A percentile compares a stretch with the other conserved stretches of the same genome.
phyloP scores from a whole-genome alignment of 1,284 basidiomycete genomes.

The Mycosarcoma mackinlayi region DNA sequence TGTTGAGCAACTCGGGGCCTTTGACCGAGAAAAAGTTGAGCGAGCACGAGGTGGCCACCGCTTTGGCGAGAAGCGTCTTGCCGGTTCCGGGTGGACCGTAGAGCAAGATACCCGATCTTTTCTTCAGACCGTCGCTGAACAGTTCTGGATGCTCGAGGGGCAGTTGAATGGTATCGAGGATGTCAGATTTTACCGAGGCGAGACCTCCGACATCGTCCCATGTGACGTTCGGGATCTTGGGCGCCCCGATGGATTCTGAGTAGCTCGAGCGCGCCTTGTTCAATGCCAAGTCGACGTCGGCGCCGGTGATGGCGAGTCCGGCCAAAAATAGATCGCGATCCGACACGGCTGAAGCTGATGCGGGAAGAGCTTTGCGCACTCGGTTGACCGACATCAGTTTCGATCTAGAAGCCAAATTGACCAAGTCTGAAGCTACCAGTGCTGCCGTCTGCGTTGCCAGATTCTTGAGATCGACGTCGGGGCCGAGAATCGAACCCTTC shows the following conservation, averaged over 20 bases:
- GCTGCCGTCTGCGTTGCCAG: slow-evolving; percentile 92
- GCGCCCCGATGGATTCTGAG: slow-evolving; percentile 92
- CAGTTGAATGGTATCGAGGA: slow-evolving; percentile 95
- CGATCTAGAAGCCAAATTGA: slow-evolving; percentile 77
- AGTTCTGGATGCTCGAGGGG: slow-evolving; percentile 94
- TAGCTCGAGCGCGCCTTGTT: slow-evolving; percentile 82
- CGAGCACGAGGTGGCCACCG: slow-evolving; percentile 76
- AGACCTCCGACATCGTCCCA: slow-evolving; percentile 99
- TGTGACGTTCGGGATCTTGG: slow-evolving; percentile 92
- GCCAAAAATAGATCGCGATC: slow-evolving; percentile 68
- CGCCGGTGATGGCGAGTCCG: slow-evolving; percentile 75
- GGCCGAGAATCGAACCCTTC: slow-evolving; percentile 72
- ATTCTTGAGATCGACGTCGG: slow-evolving; percentile 80
- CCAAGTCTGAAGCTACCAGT: slow-evolving; percentile 84
- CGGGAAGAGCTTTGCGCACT: slow-evolving; percentile 66
- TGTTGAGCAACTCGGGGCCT: slow-evolving; percentile 71
- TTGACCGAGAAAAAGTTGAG: slow-evolving; percentile 72
- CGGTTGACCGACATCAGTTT: slow-evolving; percentile 75
- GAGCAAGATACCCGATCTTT: slow-evolving; percentile 79
- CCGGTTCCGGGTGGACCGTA: slow-evolving; percentile 71
- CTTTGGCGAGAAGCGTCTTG: slow-evolving; percentile 71
- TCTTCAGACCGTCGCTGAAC: slow-evolving; percentile 92
- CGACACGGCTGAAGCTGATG: slow-evolving; percentile 7
- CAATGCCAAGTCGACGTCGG: slow-evolving; percentile 81
- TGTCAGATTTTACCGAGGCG: slow-evolving; percentile 87